Evolutionary conservation across 805 yeast species (phyloP).

Genomic region (Kazachstania taianensis): DNA sequence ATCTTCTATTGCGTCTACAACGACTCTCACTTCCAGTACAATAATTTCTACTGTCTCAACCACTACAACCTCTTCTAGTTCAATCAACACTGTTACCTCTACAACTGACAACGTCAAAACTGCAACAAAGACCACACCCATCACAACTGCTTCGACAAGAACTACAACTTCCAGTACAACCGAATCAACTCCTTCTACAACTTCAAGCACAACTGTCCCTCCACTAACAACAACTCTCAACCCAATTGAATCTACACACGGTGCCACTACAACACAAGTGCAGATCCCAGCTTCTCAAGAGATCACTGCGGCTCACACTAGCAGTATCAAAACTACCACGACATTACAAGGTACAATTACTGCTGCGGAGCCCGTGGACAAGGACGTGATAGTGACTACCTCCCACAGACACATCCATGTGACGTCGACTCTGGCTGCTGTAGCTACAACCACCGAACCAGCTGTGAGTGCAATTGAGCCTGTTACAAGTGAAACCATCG

Average conservation of each 20-base stretch:
- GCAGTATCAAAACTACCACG: constrained; percentile 3
- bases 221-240: too few relatives aligned
- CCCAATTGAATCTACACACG: too few relatives aligned
- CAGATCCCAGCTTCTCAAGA: constrained; percentile 4
- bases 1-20: constrained; percentile 9
- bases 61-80: neutral
- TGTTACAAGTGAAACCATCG: constrained; percentile 5
- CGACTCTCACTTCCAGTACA: constrained; percentile 8
- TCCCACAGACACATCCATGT: too few relatives aligned
- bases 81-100: neutral
- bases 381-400: constrained; percentile 3
- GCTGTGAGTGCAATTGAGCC: constrained; percentile 3
- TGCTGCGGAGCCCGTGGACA: constrained; percentile 3
- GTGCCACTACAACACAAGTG: constrained; percentile 1
- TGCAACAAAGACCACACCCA: too few relatives aligned
- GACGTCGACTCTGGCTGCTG: neutral
- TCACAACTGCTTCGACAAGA: too few relatives aligned
- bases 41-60: constrained; percentile 4
- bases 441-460: neutral
- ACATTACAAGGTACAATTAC: constrained; percentile 5
- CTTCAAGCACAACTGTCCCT: constrained; percentile 6
- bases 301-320: neutral
- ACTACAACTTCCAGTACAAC: too few relatives aligned
- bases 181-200: constrained; percentile 1
- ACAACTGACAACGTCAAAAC: too few relatives aligned